Conservation (phyloP, 768 basidiomycete species). For the Symmetrospora coprosmae region DNA sequence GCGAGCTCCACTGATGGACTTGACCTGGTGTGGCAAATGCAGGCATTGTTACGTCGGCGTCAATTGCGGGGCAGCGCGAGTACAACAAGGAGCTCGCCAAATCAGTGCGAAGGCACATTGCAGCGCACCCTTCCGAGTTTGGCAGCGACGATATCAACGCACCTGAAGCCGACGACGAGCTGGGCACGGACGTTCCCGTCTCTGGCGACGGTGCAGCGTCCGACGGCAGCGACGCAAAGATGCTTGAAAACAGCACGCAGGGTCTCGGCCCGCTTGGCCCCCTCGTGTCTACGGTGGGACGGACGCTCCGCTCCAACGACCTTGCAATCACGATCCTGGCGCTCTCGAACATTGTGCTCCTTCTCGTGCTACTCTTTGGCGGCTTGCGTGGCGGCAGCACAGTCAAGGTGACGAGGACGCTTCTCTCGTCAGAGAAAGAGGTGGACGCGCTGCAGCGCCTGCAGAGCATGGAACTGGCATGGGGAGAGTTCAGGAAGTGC, state of each 20-base stretch:
- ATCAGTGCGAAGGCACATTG: conserved; percentile 14
- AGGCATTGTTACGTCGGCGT: conserved; percentile 13
- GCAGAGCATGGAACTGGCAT: not conserved
- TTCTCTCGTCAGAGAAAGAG: not conserved
- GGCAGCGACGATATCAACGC: not conserved
- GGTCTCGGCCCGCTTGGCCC: not conserved
- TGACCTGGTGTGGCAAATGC: not conserved
- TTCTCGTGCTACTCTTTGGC: conserved; percentile 4
- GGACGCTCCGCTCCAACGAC: conserved; percentile 1
- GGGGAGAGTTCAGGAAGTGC: conserved; percentile 7
- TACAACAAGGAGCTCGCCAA: conserved; percentile 23
- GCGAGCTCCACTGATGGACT: not conserved
- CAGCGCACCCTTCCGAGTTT: conserved; percentile 13
- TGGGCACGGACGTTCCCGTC: not conserved
- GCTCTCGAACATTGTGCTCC: conserved; percentile 17
- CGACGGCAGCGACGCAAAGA: not conserved
- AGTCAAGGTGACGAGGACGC: not conserved
- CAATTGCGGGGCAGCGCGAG: conserved; percentile 15
- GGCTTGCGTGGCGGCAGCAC: not conserved
- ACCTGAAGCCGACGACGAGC: conserved; percentile 17
- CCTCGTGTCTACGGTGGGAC: not conserved
- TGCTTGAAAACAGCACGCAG: not conserved
- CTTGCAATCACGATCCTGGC: not conserved
- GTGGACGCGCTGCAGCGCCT: conserved; percentile 1
- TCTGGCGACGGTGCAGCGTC: no score